phyloP scores from a whole-genome alignment of 495 filamentous ascomycete genomes.

The Xylaria venustula region DNA sequence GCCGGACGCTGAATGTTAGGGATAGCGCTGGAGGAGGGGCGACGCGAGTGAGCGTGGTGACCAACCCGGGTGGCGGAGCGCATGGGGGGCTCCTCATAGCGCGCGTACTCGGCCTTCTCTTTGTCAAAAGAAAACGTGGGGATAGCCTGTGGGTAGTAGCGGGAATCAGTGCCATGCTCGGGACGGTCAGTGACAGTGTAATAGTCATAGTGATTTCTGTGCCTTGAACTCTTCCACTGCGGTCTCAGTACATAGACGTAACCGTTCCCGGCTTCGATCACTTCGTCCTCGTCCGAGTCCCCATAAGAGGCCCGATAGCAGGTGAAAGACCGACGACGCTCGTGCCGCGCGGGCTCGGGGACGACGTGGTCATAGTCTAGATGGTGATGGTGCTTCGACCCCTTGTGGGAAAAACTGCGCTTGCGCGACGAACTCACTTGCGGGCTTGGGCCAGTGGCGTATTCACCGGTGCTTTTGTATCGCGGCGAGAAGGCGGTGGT shows the following conservation, averaged over 20 bases:
- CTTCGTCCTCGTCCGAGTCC: slow-evolving; percentile 62
- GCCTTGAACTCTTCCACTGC: slow-evolving; percentile 32
- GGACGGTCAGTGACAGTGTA: slow-evolving; percentile 34
- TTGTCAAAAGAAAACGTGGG: slow-evolving; percentile 34
- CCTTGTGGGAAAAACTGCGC: slow-evolving; percentile 40
- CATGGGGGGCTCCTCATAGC: slow-evolving; percentile 34
- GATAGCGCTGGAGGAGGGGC: slow-evolving; percentile 41
- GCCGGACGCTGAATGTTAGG: slow-evolving; percentile 36
- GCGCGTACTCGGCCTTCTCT: slow-evolving; percentile 39
- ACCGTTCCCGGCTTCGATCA: slow-evolving; percentile 49
- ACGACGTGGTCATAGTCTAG: neutral
- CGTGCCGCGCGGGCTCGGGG: slow-evolving; percentile 24
- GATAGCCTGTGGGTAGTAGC: slow-evolving; percentile 53
- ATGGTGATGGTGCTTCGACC: slow-evolving; percentile 32
- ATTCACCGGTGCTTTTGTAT: slow-evolving; percentile 55
- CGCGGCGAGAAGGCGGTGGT: slow-evolving; percentile 44
- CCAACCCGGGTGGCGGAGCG: slow-evolving; percentile 43
- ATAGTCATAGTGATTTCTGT: slow-evolving; percentile 38
- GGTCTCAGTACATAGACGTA: slow-evolving; percentile 45
- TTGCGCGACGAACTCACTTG: slow-evolving; percentile 58
- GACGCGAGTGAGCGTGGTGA: slow-evolving; percentile 41
- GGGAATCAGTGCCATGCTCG: slow-evolving; percentile 57
- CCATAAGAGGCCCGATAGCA: slow-evolving; percentile 56
- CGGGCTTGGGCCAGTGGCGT: slow-evolving; percentile 48
- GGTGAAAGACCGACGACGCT: slow-evolving; percentile 52